Evolutionary conservation across 805 yeast species (phyloP).

Genomic region (Candida taoyuanica): DNA sequence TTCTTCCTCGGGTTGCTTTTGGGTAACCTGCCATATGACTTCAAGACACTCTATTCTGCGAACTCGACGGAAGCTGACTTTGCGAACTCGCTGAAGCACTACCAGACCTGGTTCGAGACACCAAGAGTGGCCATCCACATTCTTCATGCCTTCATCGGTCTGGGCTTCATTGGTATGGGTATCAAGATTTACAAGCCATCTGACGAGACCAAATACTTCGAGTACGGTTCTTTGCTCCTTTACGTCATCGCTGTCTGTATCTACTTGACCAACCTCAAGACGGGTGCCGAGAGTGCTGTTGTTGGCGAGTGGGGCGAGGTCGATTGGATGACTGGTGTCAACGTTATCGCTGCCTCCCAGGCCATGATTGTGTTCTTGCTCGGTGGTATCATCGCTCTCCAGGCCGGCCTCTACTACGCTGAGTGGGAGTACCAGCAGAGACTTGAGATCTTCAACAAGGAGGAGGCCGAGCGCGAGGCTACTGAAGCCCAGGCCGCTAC

Average conservation of each 20-base stretch:
- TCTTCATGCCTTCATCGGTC: conserved; percentile 52
- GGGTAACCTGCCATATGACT: conserved; percentile 80
- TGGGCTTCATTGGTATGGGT: conserved; percentile 71
- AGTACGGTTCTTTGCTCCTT: conserved; percentile 79
- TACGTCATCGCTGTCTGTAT: conserved; percentile 69
- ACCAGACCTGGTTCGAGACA: conserved; percentile 63
- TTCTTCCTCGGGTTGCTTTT: conserved; percentile 78
- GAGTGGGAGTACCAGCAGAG: conserved; percentile 48
- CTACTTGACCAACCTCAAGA: conserved; percentile 79
- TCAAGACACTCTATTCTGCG: conserved; percentile 64
- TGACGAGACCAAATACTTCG: conserved; percentile 81
- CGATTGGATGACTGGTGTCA: conserved; percentile 76
- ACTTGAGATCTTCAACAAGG: conserved; percentile 29
- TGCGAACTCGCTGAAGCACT: conserved; percentile 63
- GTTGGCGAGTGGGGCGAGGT: conserved; percentile 93
- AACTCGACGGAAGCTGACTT: conserved; percentile 48
- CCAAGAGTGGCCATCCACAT: conserved; percentile 56
- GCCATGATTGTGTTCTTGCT: conserved; percentile 67
- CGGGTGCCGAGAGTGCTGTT: conserved; percentile 67
- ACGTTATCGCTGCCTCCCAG: conserved; percentile 88
- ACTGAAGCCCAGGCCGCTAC: conserved; percentile 8
- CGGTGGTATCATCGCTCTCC: conserved; percentile 77
- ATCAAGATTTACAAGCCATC: conserved; percentile 83
- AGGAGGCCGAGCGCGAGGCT: conserved; percentile 26
- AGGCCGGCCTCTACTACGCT: conserved; percentile 87